Evolutionary conservation across 371 early-diverging fungal genomes (phyloP).

Genomic region (Mortierella sp.): DNA sequence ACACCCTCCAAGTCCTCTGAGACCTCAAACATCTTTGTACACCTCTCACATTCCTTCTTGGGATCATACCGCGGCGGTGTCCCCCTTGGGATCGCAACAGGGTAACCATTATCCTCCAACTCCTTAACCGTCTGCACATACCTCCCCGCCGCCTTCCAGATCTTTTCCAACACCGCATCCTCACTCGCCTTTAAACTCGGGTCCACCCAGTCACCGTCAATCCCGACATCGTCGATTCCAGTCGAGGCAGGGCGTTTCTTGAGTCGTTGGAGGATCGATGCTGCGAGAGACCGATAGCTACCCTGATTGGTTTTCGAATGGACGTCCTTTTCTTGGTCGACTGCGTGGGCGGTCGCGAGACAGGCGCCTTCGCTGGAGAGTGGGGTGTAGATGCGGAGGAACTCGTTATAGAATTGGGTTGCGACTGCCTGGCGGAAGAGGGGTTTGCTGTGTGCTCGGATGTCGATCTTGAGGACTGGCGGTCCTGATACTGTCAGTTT

Average conservation of each 20-base stretch:
- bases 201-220: constrained; percentile 64
- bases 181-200: constrained; percentile 6
- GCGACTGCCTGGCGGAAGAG: constrained; percentile 50
- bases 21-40: constrained; percentile 61
- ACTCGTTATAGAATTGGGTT: constrained; percentile 48
- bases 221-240: constrained; percentile 59
- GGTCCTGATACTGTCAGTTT: constrained; percentile 25
- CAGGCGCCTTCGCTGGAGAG: constrained; percentile 19
- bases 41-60: constrained; percentile 62
- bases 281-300: constrained; percentile 66
- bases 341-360: constrained; percentile 43
- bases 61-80: constrained; percentile 39
- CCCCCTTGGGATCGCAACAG: constrained; percentile 46
- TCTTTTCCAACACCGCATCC: background rate
- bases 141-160: constrained; percentile 25
- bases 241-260: constrained; percentile 62
- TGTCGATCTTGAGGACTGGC: constrained; percentile 50
- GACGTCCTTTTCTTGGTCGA: constrained; percentile 49
- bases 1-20: constrained; percentile 53
- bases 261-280: constrained; percentile 60
- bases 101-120: constrained; percentile 60
- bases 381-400: constrained; percentile 38
- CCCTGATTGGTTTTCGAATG: constrained; percentile 49
- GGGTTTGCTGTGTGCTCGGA: constrained; percentile 50
- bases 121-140: constrained; percentile 50